These are phyloP conservation scores for Pseudonitzschia pungens DNA, from an alignment of 108 stramenopile species.

Conservation along the genomic window DNA sequence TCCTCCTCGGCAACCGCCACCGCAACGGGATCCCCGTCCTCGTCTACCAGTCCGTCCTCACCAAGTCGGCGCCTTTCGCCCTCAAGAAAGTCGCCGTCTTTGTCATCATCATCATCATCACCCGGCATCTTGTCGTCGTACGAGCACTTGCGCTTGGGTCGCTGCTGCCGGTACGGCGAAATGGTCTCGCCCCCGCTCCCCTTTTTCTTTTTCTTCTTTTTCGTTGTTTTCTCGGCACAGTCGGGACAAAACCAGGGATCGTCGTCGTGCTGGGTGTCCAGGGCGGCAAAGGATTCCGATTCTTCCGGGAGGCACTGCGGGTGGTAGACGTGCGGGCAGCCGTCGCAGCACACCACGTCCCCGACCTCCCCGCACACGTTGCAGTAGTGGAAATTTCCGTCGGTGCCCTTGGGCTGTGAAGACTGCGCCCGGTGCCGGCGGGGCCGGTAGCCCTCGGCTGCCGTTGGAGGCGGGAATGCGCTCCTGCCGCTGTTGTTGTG, in stretches of 20 bases:
- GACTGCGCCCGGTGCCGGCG: background rate
- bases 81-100: background rate
- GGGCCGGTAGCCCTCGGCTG: background rate
- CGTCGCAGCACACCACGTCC: constrained; percentile 85
- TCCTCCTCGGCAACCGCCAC: constrained; percentile 1
- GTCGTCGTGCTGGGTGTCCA: constrained; percentile 62
- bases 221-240: constrained; percentile 40
- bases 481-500: background rate
- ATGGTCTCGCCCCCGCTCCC: background rate
- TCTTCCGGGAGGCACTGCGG: constrained; percentile 54
- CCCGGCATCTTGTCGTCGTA: background rate
- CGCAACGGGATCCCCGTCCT: constrained; percentile 4
- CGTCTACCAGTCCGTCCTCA: background rate
- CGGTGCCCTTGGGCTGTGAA: constrained; percentile 37
- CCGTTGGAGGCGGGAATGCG: background rate
- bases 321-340: constrained; percentile 80
- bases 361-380: constrained; percentile 64
- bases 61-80: background rate
- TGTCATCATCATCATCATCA: background rate
- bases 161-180: constrained; percentile 4
- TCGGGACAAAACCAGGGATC: constrained; percentile 85
- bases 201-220: constrained; percentile 11
- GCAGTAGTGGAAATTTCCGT: constrained; percentile 82
- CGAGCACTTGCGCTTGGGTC: constrained; percentile 11
- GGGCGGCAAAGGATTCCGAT: constrained; percentile 39